These are phyloP conservation scores for Fusarium nelsonii DNA, from an alignment of 2,329 filamentous ascomycete genomes.

Conservation along the genomic window DNA sequence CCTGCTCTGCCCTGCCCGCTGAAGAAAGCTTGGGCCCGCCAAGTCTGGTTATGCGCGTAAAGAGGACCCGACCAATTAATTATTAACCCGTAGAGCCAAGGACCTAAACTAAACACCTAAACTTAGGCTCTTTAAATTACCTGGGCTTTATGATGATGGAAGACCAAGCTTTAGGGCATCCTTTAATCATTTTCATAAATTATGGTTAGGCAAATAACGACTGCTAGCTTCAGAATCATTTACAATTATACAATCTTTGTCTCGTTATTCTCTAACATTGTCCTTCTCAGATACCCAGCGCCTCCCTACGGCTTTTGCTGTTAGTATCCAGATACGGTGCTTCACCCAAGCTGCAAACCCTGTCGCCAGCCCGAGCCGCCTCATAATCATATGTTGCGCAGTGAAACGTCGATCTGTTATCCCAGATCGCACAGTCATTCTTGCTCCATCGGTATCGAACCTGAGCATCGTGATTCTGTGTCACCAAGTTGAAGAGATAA, in stretches of 20 bases:
- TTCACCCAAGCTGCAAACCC: conserved; percentile 59
- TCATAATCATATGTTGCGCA: conserved; percentile 73
- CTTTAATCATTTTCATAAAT: not conserved
- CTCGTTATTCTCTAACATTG: not conserved
- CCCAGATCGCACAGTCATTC: conserved; percentile 73
- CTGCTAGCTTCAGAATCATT: not conserved
- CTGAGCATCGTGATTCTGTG: conserved; percentile 69
- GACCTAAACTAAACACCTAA: no score
- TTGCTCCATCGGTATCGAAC: conserved; percentile 66
- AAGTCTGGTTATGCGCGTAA: not conserved
- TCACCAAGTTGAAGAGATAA: conserved; percentile 62
- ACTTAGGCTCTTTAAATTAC: not conserved
- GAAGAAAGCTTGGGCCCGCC: conserved; percentile 5
- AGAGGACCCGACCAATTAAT: not conserved
- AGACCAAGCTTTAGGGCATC: not conserved
- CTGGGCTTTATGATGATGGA: not conserved
- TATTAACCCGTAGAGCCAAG: not conserved
- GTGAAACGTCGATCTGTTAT: conserved; percentile 67
- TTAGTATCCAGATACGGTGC: conserved; percentile 57
- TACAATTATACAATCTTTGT: not conserved
- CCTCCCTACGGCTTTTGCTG: conserved; percentile 56
- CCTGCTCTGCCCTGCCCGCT: not conserved
- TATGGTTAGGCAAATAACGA: not conserved
- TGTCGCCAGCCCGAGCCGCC: conserved; percentile 57
- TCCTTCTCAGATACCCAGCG: conserved; percentile 40